Evolutionary conservation across 176 grass and related monocot genomes (phyloP), one percentile per base, ranked within the genome.

Genomic region (Leersia perrieri): DNA sequence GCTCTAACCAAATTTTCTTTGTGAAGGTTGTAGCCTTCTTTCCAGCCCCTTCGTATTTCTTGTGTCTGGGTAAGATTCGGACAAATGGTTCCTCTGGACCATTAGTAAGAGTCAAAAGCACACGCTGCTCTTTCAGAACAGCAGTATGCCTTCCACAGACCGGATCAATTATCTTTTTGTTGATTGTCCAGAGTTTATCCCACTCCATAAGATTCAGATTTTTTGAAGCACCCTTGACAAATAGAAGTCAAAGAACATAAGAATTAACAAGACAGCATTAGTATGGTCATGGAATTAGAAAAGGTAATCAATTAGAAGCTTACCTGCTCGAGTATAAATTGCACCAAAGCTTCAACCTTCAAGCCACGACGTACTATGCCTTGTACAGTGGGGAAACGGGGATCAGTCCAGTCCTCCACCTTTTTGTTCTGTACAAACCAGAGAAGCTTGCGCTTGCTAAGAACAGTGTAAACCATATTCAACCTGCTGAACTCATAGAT

Each of bases 121-220:
- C 86, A 60, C 49, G 40, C 25, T 86, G 78, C 60, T 91, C 88
- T 76, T 88, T 89, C 39, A 91, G 73, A 39, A 98, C 86, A 26
- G 95, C 88, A 13, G 92, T 94, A 79, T 98, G 92, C 73, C 95
- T 91, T 22, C 90, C 80, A 40, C 95, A 94, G 69, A 94, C 87
- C 49, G 95, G 95, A 80, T 94, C 95, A 55, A 94, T 87, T 80
- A 92, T 87, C 79, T 89, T 98, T 66, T 98, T 94, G 87, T 94
- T 98, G 66, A 94, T 94, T 40, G 92, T 98, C 95, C 92, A 94
- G 47, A 98, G 84, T 76, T 94, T 98, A 83, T 98, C 95, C 92
- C 92, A 91, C 83, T 98, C 92, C 92, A 98, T 98, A 47, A 98
- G 87, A 88, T 98, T 98, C 18, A 98, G 83, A 83, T 94, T 98